These are phyloP conservation scores for Pilasporangium apinafurcum DNA, from an alignment of 352 stramenopile genomes.

Conservation along the genomic window DNA sequence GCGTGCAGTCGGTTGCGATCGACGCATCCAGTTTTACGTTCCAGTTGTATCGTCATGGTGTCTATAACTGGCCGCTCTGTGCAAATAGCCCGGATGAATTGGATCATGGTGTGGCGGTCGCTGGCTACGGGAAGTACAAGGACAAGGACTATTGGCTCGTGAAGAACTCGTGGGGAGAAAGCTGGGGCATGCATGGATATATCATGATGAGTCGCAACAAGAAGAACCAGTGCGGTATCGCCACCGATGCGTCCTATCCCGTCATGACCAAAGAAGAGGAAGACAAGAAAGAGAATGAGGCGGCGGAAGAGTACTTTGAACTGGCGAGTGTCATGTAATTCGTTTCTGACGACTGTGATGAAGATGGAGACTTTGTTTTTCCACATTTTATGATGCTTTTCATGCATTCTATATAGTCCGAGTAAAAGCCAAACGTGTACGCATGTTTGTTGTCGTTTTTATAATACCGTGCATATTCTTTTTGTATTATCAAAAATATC, in stretches of 20 bases:
- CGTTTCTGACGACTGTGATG: too few species aligned
- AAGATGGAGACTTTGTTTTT: too few species aligned
- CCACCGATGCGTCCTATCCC: constrained; percentile 80
- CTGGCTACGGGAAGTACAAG: constrained; percentile 89
- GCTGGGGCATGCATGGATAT: constrained; percentile 88
- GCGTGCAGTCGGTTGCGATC: constrained; percentile 84
- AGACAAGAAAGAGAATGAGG: constrained; percentile 1
- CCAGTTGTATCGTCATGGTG: constrained; percentile 72
- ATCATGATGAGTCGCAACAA: constrained; percentile 77
- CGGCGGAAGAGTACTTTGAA: neutral
- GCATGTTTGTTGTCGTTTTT: too few species aligned
- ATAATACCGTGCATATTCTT: too few species aligned
- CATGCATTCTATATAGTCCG: too few species aligned
- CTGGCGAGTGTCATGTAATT: constrained; percentile 11
- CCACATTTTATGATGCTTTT: too few species aligned
- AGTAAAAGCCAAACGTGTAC: too few species aligned
- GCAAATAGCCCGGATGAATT: constrained; percentile 46
- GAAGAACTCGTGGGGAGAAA: constrained; percentile 90
- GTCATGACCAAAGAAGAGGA: constrained; percentile 26
- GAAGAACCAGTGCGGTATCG: constrained; percentile 93
- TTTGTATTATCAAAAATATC: too few species aligned
- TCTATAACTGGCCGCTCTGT: constrained; percentile 46
- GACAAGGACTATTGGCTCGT: constrained; percentile 92
- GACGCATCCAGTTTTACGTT: constrained; percentile 78
- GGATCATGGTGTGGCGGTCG: constrained; percentile 92